Evolutionary conservation across 331 rosid species (phyloP).

Genomic region (Quercus tomentella): DNA sequence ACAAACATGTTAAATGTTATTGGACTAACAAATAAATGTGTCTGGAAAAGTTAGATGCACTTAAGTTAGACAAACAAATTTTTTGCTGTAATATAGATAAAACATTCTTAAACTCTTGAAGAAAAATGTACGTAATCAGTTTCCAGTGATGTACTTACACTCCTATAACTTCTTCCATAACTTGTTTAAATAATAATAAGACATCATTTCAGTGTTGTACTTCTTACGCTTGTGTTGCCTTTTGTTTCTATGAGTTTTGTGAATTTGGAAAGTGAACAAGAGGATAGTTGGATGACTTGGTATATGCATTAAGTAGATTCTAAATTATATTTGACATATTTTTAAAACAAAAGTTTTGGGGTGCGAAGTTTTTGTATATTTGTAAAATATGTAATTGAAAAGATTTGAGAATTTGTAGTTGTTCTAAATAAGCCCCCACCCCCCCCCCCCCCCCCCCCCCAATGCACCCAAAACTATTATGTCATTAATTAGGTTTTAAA

Average conservation of each 20-base stretch:
- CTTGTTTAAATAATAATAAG: neutral
- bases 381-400: neutral
- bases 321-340: conserved; percentile 4
- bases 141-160: neutral
- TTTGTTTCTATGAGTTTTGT: neutral
- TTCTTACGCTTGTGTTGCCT: neutral
- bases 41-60: conserved; percentile 1
- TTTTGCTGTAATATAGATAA: neutral
- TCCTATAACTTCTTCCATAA: neutral
- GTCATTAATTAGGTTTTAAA: neutral
- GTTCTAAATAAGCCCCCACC: neutral
- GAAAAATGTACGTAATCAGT: conserved; percentile 3
- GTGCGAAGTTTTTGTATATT: neutral
- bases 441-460: neutral
- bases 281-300: conserved; percentile 14
- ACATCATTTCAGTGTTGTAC: neutral
- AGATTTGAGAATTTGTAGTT: neutral
- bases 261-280: neutral
- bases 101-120: neutral
- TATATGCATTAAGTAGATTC: neutral
- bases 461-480: no score
- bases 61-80: neutral
- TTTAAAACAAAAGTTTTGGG: neutral
- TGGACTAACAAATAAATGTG: neutral
- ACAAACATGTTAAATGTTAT: neutral